These are phyloP conservation scores for Endocalyx cinctus DNA, from an alignment of 2,329 filamentous ascomycete genomes.

Conservation along the genomic window DNA sequence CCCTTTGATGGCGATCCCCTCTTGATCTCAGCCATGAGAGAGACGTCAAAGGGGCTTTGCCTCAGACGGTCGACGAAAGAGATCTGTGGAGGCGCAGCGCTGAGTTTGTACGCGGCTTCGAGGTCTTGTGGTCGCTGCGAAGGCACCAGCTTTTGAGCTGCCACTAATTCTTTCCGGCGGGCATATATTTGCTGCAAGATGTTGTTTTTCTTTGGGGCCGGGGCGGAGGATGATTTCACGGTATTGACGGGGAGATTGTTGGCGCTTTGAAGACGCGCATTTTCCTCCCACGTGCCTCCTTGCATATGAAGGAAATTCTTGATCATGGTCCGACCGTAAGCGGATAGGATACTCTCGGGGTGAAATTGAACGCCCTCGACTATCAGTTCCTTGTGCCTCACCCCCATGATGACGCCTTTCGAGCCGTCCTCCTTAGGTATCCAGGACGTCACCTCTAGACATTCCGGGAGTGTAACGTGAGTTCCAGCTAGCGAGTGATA, in stretches of 20 bases:
- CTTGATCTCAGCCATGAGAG: constrained; percentile 96
- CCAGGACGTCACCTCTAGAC: constrained; percentile 87
- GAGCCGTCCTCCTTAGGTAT: constrained; percentile 71
- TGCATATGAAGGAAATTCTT: constrained; percentile 86
- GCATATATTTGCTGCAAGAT: constrained; percentile 91
- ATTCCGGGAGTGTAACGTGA: constrained; percentile 77
- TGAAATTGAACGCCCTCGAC: constrained; percentile 99
- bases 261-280: constrained; percentile 53
- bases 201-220: constrained; percentile 62
- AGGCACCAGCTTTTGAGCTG: constrained; percentile 76
- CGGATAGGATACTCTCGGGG: constrained; percentile 93
- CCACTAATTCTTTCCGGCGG: constrained; percentile 70
- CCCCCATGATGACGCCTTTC: constrained; percentile 91
- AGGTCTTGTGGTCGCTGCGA: constrained; percentile 80
- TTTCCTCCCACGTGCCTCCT: constrained; percentile 87
- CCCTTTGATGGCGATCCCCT: constrained; percentile 95
- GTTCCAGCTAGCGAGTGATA: constrained; percentile 97
- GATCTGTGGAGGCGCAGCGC: constrained; percentile 78
- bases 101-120: constrained; percentile 79
- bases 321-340: constrained; percentile 82
- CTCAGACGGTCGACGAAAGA: constrained; percentile 74
- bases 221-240: constrained; percentile 21
- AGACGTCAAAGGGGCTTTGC: constrained; percentile 80
- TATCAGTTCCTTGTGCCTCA: constrained; percentile 84
- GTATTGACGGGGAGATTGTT: constrained; percentile 24